Base-by-base conservation (phyloP, 78 protist species). In the Dictyostelium firmibasis region DNA sequence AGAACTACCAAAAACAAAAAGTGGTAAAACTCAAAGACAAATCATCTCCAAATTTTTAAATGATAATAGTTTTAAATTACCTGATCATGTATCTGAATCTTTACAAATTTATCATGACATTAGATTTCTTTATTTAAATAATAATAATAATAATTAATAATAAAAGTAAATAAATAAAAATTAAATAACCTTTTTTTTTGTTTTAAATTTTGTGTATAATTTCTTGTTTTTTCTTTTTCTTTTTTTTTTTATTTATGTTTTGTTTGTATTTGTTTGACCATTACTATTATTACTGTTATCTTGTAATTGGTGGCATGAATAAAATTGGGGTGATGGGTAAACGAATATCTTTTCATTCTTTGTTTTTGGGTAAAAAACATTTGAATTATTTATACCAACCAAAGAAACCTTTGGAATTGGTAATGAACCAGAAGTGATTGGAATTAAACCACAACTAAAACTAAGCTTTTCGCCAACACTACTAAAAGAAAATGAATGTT, bases 381-480 rank as follows among this genome's bases (percentile, higher is more conserved):
- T 89, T 16, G 43, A 29, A 29, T 57, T 36, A 33, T 44, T 33
- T 38, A 81, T 18, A 69, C 94, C 94, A 41, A 69, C 13, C 0
- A 89, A 60, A 13, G 25, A 44, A 2, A 89, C 79, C 18, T 47
- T 89, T 29, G 94, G 94, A 29, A 38, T 41, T 25, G 87, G 78
- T 11, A 50, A 41, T 18, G 94, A 60, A 3, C 94, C 94, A 78
- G 53, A 13, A 11, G 77, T n/a, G 47, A 89, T 81, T 41, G 94
- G 94, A 2, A 81, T 81, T 9, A 89, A 27, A 50, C 82, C 33
- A 81, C 86, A 81, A 27, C 20, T 69, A 20, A 89, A 89, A 27
- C 6, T 76, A 13, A 43, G 7, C 3, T 23, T 47, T 41, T 76
- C 31, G n/a, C 92, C 92, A 85, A 44, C 23, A 23, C 70, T 64